phyloP scores from a whole-genome alignment of 2,329 filamentous ascomycete species.

The Chrysosporium queenslandicum region DNA sequence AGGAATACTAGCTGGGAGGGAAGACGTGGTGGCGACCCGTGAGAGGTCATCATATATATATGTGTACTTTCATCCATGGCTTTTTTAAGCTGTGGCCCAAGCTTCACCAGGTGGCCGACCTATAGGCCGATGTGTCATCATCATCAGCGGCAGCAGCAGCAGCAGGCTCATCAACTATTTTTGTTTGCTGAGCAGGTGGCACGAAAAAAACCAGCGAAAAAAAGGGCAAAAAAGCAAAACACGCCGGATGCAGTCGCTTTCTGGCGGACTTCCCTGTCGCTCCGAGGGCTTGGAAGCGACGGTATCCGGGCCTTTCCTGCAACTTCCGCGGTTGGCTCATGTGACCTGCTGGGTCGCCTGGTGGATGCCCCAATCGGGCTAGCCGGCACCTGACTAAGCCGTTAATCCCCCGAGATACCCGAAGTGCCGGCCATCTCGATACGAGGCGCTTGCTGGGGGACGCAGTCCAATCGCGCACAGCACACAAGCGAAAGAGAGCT shows the following conservation, averaged over 20 bases:
- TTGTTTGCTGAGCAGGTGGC: not conserved
- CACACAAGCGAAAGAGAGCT: not conserved
- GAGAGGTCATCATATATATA: not conserved
- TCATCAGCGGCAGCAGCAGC: not conserved
- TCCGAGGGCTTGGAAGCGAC: slow-evolving; percentile 10
- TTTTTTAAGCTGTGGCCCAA: slow-evolving; percentile 3
- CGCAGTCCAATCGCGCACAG: not conserved
- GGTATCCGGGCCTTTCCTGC: slow-evolving; percentile 14
- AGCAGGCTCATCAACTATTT: too few species aligned
- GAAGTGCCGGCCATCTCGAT: not conserved
- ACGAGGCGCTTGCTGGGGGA: not conserved
- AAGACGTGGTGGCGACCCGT: not conserved
- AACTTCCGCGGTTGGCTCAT: slow-evolving; percentile 7
- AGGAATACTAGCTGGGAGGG: not conserved
- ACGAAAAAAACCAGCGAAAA: not conserved
- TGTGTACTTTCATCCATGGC: not conserved
- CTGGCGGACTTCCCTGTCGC: slow-evolving; percentile 3
- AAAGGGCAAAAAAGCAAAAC: not conserved
- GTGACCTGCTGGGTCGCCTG: slow-evolving; percentile 3
- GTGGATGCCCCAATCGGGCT: not conserved
- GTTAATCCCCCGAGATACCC: not conserved
- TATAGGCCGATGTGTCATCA: not conserved
- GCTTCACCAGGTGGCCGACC: not conserved
- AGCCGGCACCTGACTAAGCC: slow-evolving; percentile 5
- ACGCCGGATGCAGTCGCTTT: slow-evolving; percentile 10